Evolutionary conservation across 129 eudicot species (phyloP), one percentile per base, ranked within the genome.

Genomic region (Flaveria linearis): DNA sequence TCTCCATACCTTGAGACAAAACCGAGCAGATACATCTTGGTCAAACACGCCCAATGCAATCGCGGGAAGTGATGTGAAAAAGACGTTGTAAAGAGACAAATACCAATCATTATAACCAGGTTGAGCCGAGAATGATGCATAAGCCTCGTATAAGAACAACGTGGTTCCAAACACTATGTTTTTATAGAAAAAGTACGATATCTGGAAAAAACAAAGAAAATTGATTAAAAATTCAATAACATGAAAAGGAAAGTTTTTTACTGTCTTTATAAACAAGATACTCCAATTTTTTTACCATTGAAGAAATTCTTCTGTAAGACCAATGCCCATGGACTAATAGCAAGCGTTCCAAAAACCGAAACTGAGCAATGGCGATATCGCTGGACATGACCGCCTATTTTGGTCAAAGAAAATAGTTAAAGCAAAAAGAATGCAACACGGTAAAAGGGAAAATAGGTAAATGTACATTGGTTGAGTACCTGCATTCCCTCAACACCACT

Each of bases 241-340:
- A 4, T 4, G 36, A 30, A 30, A 30, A 30, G 36, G 36, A 33
- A 73, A 23, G 11, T 9, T 57, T 53, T 28, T 57, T 57, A 26
- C 45, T 33, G 52, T 52, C 4, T 33, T 76, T 52, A 8, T 78
- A 2, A 17, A 26, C 16, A 69, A 62, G 36, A 14, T 57, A 9
- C 46, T 5, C 3, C 53, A 50, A 16, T 2, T 41, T 58, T 58
- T 53, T 83, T 91, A 91, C 97, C 97, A 88, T 91, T 43, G 81
- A 84, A 68, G 93, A 80, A 39, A 91, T 91, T 76, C 97, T 86
- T 84, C 87, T 78, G 85, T 91, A 91, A 68, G 93, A 91, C 97
- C 97, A 91, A 68, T 91, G 93, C 17, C 97, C 97, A 25, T 91
- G 97, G 22, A 91, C 93, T 71, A 91, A 80, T 43, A 91, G 79